Conservation (phyloP, 2,329 filamentous ascomycete species). For the Sphaerostilbella broomeana region DNA sequence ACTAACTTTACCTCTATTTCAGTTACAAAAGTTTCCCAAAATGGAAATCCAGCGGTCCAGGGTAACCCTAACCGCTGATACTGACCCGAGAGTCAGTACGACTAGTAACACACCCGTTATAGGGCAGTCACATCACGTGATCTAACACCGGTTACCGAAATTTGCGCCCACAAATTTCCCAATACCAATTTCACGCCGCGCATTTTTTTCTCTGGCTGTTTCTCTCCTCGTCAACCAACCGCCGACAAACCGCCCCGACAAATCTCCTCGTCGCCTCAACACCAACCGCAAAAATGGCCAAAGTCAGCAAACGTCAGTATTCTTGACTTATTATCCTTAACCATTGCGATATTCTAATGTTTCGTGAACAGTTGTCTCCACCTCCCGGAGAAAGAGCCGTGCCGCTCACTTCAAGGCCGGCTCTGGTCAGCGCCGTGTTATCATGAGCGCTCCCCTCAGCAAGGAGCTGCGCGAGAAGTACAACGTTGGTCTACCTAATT, state of each 20-base stretch:
- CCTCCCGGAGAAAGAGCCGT: conserved; percentile 96
- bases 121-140: conserved; percentile 28
- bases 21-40: too few species aligned
- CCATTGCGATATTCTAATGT: conserved; percentile 8
- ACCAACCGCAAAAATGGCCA: conserved; percentile 55
- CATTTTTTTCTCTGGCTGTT: conserved; percentile 4
- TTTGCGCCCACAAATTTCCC: conserved; percentile 24
- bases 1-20: too few species aligned
- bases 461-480: conserved; percentile 99
- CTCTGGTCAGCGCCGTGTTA: conserved; percentile 86
- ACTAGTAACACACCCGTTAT: too few species aligned
- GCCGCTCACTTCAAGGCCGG: conserved; percentile 97
- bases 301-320: conserved; percentile 56
- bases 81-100: too few species aligned
- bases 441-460: conserved; percentile 93
- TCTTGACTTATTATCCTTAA: background rate
- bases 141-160: conserved; percentile 21
- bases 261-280: conserved; percentile 18
- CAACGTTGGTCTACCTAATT: conserved; percentile 64
- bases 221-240: conserved; percentile 25
- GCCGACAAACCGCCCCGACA: conserved; percentile 18
- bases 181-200: conserved; percentile 11
- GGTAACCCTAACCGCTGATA: too few species aligned
- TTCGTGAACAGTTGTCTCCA: conserved; percentile 46
- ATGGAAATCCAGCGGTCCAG: too few species aligned